Conservation (phyloP, 2,329 filamentous ascomycete species). For the Nemania bipapillata region DNA sequence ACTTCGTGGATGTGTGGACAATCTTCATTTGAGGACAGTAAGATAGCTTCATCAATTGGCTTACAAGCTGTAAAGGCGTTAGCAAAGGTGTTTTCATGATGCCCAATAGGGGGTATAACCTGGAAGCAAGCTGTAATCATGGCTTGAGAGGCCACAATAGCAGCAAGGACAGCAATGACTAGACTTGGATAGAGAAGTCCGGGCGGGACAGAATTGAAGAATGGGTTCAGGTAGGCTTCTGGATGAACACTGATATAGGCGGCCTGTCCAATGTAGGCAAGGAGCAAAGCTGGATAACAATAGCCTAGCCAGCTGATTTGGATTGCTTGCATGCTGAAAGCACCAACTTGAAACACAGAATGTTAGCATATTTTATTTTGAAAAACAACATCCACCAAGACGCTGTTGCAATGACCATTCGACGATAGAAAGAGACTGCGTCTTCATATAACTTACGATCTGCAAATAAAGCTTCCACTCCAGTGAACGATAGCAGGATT, state of each 20-base stretch:
- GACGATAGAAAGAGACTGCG: background rate
- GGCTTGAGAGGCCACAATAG: constrained; percentile 80
- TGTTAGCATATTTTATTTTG: constrained; percentile 24
- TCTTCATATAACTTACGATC: constrained; percentile 56
- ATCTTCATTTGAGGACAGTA: constrained; percentile 82
- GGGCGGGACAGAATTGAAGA: constrained; percentile 75
- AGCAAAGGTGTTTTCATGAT: constrained; percentile 8
- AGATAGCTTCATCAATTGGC: constrained; percentile 69
- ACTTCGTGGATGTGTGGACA: constrained; percentile 74
- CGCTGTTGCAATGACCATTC: background rate
- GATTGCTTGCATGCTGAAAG: constrained; percentile 75
- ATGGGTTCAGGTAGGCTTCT: constrained; percentile 75
- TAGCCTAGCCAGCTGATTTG: constrained; percentile 78
- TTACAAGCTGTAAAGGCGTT: constrained; percentile 44
- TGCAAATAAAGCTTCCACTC: constrained; percentile 81
- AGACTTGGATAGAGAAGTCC: constrained; percentile 75
- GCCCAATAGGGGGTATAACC: background rate
- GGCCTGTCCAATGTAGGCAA: constrained; percentile 78
- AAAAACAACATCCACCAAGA: too few species aligned
- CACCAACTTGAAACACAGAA: constrained; percentile 62
- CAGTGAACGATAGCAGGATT: constrained; percentile 78
- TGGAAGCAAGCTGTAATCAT: constrained; percentile 80
- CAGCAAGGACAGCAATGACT: constrained; percentile 74
- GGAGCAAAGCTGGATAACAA: constrained; percentile 72
- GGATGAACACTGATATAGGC: constrained; percentile 71